Evolutionary conservation across 2,329 filamentous ascomycete species (phyloP), one percentile per base, ranked within the genome.

Genomic region (Fusarium tuaranense): DNA sequence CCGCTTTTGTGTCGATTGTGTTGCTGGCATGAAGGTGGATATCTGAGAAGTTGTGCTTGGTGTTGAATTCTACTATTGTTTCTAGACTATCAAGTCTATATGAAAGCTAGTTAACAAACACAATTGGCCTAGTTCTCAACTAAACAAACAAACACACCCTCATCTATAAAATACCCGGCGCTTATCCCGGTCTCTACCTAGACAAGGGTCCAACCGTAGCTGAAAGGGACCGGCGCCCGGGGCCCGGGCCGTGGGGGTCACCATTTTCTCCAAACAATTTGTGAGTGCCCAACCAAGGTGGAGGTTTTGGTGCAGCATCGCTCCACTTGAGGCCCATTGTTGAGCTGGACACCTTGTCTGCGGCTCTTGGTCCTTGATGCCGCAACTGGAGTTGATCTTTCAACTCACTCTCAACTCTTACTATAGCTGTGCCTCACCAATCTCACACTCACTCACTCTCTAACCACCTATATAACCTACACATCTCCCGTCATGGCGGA

Each of bases 401-500:
- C 14, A 38, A 22, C 22, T 41, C 20, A 3, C 27, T 53, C 32
- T 63, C 25, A 44, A 38, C 36, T 36, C 25, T 44, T 20, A 30
- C 34, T 34, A 34, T 34, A 34, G 14, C 32, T 48, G 44, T 48
- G 44, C 22, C 44, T 48, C 44, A 48, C 13, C 44, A 25, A 58
- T 34, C 34, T 14, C 13, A 36, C 22, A 2, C 38, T 38, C 38
- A 20, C 58, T 36, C n/a, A 22, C 41, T 12, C 1, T 12, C 30
- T 32, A 16, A 41, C 51, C 16, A 22, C 10, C 32, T 58, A 53
- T 65, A 73, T 65, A n/a, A 41, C 36, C 46, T n/a, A 14, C 13
- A 16, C 51, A 36, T 18, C 60, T 53, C 20, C 64, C 67, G 75
- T 57, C 72, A 87, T 87, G 86, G 86, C 86, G 38, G 86, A 87